A percentile compares a stretch with the other conserved stretches of the same genome.
Conservation (phyloP, 2,329 filamentous ascomycete species). For the Cephalotrichum gorgonifer region DNA sequence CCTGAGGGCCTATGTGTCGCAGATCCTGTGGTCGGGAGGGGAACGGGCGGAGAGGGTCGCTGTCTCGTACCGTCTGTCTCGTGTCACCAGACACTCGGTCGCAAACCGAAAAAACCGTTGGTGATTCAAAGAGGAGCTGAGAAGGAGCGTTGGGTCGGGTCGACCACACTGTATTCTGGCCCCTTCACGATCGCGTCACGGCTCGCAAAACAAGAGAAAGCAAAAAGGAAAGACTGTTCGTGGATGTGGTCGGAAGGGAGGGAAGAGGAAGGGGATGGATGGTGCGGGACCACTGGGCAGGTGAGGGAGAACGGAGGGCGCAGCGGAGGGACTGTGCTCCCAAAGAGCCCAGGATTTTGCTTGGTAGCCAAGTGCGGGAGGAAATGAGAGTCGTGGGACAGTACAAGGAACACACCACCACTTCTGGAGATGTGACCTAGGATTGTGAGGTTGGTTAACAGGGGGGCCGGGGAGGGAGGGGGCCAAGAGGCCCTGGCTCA, state of each 20-base stretch:
- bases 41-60: background rate
- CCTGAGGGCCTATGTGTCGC: conserved; percentile 27
- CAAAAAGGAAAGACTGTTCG: background rate
- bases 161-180: conserved; percentile 5
- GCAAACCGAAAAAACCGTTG: background rate
- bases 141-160: background rate
- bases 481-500: background rate
- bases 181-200: conserved; percentile 1
- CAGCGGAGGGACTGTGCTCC: background rate
- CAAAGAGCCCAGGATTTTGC: background rate
- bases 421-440: background rate
- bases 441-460: background rate
- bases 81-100: background rate
- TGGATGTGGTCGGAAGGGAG: background rate
- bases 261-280: background rate
- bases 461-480: background rate
- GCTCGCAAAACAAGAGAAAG: background rate
- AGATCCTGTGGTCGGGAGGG: conserved; percentile 16
- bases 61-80: background rate
- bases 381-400: no score
- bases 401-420: background rate
- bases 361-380: no score
- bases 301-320: background rate
- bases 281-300: background rate
- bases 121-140: background rate